Evolutionary conservation across 768 basidiomycete genomes (phyloP).

Genomic region (Agaricus subrufescens): DNA sequence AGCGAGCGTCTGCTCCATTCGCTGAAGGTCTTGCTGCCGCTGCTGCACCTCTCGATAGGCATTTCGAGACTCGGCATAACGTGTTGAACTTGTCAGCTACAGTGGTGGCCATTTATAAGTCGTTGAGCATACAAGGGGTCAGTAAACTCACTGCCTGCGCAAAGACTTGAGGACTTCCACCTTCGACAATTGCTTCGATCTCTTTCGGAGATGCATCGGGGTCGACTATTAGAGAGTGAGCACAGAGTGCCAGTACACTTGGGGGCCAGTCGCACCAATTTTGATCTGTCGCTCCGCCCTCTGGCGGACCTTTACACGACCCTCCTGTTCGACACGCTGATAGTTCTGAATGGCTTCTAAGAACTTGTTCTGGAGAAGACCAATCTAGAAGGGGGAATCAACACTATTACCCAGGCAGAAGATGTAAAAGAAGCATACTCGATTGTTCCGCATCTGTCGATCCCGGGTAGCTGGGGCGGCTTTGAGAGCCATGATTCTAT

Average conservation of each 20-base stretch:
- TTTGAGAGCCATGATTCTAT: constrained; percentile 55
- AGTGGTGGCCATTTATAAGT: background rate
- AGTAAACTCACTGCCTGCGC: constrained; percentile 53
- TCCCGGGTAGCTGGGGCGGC: constrained; percentile 24
- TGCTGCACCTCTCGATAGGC: constrained; percentile 88
- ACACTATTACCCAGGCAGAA: background rate
- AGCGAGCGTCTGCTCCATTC: constrained; percentile 83
- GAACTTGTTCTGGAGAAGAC: constrained; percentile 62
- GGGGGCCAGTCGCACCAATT: constrained; percentile 48
- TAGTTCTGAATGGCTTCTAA: constrained; percentile 74
- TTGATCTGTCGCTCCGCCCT: constrained; percentile 72
- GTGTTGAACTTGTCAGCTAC: constrained; percentile 70
- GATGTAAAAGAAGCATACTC: constrained; percentile 20
- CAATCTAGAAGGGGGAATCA: constrained; percentile 35
- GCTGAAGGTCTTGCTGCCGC: constrained; percentile 78
- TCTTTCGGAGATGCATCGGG: constrained; percentile 84
- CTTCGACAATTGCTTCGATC: constrained; percentile 64
- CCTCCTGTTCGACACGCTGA: constrained; percentile 71
- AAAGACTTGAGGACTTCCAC: constrained; percentile 68
- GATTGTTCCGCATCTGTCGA: constrained; percentile 33
- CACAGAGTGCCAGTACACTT: background rate
- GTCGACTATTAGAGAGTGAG: constrained; percentile 52
- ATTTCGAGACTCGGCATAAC: constrained; percentile 77
- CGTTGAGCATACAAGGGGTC: background rate
- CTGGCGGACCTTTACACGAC: constrained; percentile 57